Evolutionary conservation across 1,284 basidiomycete genomes (phyloP), one percentile per base, ranked within the genome.

Genomic region (Boletus holoroseus): DNA sequence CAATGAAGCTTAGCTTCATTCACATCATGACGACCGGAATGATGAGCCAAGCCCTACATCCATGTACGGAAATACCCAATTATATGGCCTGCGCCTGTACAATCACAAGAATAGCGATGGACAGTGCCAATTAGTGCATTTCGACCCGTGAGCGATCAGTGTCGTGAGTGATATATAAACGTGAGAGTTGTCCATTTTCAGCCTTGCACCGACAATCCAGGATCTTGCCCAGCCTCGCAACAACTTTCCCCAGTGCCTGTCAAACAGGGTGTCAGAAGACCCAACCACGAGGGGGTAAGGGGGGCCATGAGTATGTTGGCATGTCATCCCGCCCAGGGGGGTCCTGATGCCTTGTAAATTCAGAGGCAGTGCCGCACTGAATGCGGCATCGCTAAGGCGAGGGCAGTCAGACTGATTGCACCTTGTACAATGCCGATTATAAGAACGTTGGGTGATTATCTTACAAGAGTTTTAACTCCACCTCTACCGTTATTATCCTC

Each of bases 391-490:
- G 62, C 68, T 66, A 70, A 66, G 63, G 54, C 43, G 27, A 58
- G 53, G 55, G 52, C 50, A 57, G 51, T 54, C 54, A 49, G 42
- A 13, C 58, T 54, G 54, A 61, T 41, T 61, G 50, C 62, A 62
- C 53, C 58, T 68, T 50, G 54, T 54, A 62, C 55, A 57, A 68
- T 56, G 53, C 68, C 66, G 59, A 63, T 66, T 68, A 68, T 68
- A 64, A 68, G 68, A 58, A 56, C 56, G 48, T 58, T 53, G 56
- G 50, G 53, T 59, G 67, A 63, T 68, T 55, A 63, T 70, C 62
- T 68, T 64, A 68, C 51, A 54, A 49, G 58, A 68, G 64, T 66
- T 60, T 59, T 68, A 67, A 70, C 65, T 67, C 65, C 65, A 70
- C 62, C 55, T 58, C 58, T 65, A 55, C 64, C 51, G 60, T 58